phyloP scores from a whole-genome alignment of 768 basidiomycete genomes.

The Pleurotus cornucopiae region DNA sequence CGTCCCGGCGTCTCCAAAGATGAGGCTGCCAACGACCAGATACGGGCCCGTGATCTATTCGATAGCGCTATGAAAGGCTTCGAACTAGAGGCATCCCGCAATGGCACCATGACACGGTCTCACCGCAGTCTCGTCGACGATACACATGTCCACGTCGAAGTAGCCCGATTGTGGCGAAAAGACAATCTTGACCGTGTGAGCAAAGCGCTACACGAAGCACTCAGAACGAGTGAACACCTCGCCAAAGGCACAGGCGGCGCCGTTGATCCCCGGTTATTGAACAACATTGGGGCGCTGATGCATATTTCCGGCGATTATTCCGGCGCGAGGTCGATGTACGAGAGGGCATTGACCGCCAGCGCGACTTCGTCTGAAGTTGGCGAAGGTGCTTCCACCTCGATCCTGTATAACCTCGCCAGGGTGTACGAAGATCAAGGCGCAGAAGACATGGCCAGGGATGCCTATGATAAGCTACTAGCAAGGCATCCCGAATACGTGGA shows the following conservation, averaged over 20 bases:
- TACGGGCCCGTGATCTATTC: conserved; percentile 76
- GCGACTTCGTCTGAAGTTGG: conserved; percentile 39
- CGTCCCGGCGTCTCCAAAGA: conserved; percentile 74
- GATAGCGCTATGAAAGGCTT: conserved; percentile 70
- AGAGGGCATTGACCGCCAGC: conserved; percentile 64
- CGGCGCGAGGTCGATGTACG: conserved; percentile 64
- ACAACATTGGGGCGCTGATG: conserved; percentile 74
- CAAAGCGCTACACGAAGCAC: conserved; percentile 70
- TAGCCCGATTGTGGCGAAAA: conserved; percentile 84
- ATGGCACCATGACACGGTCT: conserved; percentile 33
- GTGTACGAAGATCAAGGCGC: conserved; percentile 87
- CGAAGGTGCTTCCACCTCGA: conserved; percentile 75
- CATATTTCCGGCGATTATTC: conserved; percentile 61
- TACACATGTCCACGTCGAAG: conserved; percentile 85
- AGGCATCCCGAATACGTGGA: conserved; percentile 96
- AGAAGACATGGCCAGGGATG: conserved; percentile 68
- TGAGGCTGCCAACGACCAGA: conserved; percentile 68
- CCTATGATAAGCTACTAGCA: conserved; percentile 82
- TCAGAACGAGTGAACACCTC: conserved; percentile 48
- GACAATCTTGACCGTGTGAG: conserved; percentile 72
- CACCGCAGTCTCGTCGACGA: conserved; percentile 67
- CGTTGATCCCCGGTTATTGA: conserved; percentile 65
- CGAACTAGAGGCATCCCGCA: conserved; percentile 54
- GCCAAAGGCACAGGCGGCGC: conserved; percentile 27
- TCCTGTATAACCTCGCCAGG: conserved; percentile 88